Evolutionary conservation across 768 basidiomycete species (phyloP).

Genomic region (Suillus hirtellus): DNA sequence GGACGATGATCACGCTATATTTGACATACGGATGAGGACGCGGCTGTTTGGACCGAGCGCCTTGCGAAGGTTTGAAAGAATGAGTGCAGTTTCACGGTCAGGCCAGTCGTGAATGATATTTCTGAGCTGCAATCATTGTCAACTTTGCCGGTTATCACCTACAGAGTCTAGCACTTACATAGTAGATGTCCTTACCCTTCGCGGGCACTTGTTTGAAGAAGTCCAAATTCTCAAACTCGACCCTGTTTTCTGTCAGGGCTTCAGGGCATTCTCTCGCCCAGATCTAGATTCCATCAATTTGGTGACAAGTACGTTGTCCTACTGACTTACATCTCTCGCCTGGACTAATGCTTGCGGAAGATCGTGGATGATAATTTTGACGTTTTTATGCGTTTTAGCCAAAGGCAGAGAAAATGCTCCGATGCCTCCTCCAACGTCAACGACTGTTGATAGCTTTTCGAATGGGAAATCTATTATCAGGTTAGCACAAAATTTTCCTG

Average conservation of each 20-base stretch:
- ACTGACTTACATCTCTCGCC: constrained; percentile 16
- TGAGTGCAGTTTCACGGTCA: too few relatives aligned
- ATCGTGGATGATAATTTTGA: constrained; percentile 36
- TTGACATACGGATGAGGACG: too few relatives aligned
- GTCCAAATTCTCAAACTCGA: constrained; percentile 29
- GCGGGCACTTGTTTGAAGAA: constrained; percentile 32
- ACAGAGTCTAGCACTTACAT: constrained; percentile 23
- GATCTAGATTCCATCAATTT: constrained; percentile 17
- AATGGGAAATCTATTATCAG: too few relatives aligned
- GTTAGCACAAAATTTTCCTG: too few relatives aligned
- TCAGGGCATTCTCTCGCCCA: constrained; percentile 28
- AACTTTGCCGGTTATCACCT: background rate
- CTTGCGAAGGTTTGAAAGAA: too few relatives aligned
- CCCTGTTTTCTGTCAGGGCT: constrained; percentile 23
- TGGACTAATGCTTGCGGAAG: constrained; percentile 25
- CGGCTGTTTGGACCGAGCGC: too few relatives aligned
- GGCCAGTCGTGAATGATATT: constrained; percentile 31
- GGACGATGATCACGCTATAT: too few relatives aligned
- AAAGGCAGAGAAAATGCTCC: constrained; percentile 34
- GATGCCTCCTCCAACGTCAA: constrained; percentile 38
- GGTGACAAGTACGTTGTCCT: background rate
- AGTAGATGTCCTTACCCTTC: constrained; percentile 33
- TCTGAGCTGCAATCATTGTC: constrained; percentile 15
- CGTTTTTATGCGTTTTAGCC: constrained; percentile 25
- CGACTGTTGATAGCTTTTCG: constrained; percentile 24